These are phyloP conservation scores for Lactarius quietus DNA, from an alignment of 768 basidiomycete genomes.

Conservation along the genomic window DNA sequence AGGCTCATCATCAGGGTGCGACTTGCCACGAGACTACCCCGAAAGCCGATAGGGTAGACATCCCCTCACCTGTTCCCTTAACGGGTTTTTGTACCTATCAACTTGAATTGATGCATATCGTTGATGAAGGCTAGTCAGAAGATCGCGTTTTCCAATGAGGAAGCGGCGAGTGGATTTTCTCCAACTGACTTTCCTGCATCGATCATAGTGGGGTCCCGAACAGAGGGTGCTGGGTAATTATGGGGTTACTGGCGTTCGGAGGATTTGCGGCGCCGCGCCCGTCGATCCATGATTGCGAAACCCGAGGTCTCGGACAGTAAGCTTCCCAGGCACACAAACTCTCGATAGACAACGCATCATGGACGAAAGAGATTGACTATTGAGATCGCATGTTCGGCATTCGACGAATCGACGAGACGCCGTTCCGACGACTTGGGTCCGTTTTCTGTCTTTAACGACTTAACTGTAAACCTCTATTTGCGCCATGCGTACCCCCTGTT, in stretches of 20 bases:
- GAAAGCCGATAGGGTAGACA: background rate
- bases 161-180: background rate
- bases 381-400: constrained; percentile 17
- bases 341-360: background rate
- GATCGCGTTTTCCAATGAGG: background rate
- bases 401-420: constrained; percentile 15
- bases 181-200: background rate
- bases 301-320: constrained; percentile 13
- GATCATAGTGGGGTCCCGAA: background rate
- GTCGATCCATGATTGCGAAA: background rate
- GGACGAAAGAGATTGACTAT: constrained; percentile 15
- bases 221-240: background rate
- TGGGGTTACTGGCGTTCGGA: background rate
- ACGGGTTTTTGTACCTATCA: background rate
- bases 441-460: background rate
- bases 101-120: background rate
- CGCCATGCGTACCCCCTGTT: background rate
- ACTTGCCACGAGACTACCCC: background rate
- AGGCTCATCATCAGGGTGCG: background rate
- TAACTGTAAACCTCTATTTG: background rate
- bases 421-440: background rate
- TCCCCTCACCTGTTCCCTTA: background rate
- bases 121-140: background rate
- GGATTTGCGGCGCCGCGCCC: background rate
- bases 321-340: constrained; percentile 1